Evolutionary conservation across 1,284 basidiomycete species (phyloP).

Genomic region (Flammula alnicola): DNA sequence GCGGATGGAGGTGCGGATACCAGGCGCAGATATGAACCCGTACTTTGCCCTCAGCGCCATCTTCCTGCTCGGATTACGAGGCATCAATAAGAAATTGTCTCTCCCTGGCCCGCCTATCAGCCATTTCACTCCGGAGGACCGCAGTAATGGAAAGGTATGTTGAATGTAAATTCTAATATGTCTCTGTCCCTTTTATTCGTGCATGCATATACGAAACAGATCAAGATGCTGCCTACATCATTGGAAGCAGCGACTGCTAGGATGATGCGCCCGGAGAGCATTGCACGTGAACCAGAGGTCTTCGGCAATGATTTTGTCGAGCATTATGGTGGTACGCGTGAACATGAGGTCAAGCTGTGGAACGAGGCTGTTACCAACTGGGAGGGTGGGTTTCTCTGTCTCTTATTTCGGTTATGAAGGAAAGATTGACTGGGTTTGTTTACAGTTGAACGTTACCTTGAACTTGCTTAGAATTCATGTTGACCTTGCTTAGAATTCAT

Average conservation of each 20-base stretch:
- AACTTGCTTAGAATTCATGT: conserved; percentile 80
- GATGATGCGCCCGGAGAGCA: conserved; percentile 80
- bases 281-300: conserved; percentile 76
- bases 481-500: too few relatives aligned
- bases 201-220: conserved; percentile 37
- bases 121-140: conserved; percentile 60
- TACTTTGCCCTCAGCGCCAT: conserved; percentile 88
- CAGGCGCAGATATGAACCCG: conserved; percentile 95
- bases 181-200: background rate
- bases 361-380: conserved; percentile 91
- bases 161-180: background rate
- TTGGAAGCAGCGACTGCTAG: conserved; percentile 79
- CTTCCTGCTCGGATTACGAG: conserved; percentile 85
- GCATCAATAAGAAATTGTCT: conserved; percentile 78
- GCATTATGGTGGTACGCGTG: conserved; percentile 90
- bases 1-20: conserved; percentile 90
- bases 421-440: conserved; percentile 1
- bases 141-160: conserved; percentile 56
- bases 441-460: conserved; percentile 84
- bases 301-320: conserved; percentile 92
- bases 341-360: conserved; percentile 87
- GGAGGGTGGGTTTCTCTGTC: conserved; percentile 84
- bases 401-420: background rate
- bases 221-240: conserved; percentile 76
- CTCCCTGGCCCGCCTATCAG: conserved; percentile 78